Evolutionary conservation across 257 asterid species (phyloP).

Genomic region (Anisodus tanguticus): DNA sequence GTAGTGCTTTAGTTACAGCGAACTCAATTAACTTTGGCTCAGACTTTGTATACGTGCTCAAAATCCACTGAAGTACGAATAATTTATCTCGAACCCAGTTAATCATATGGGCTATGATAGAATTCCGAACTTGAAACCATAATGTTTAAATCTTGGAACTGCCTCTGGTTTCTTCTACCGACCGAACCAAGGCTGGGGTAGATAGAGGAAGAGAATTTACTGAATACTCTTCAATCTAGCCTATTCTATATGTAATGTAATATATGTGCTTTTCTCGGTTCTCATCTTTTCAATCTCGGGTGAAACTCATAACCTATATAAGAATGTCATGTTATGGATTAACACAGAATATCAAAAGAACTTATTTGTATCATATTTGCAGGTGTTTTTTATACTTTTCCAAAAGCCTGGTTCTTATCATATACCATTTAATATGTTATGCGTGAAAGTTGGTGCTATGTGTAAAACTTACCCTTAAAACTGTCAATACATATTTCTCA

Average conservation of each 20-base stretch:
- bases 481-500: too few species aligned
- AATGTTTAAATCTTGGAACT: background rate
- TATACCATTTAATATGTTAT: background rate
- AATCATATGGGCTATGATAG: background rate
- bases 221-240: background rate
- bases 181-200: background rate
- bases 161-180: background rate
- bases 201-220: background rate
- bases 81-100: background rate
- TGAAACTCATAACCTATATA: too few species aligned
- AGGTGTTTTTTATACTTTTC: background rate
- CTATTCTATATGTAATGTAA: background rate
- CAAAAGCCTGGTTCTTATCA: background rate
- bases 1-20: background rate
- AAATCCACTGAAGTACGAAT: background rate
- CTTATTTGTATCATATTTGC: background rate
- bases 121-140: accelerated
- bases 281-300: background rate
- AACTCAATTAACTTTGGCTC: background rate
- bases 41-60: background rate
- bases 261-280: background rate
- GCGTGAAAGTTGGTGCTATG: background rate
- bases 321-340: background rate
- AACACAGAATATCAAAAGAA: background rate
- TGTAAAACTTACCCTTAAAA: background rate